Percentiles rank a stretch among this genome's conserved stretches.
Evolutionary conservation across 306 rosid genomes (phyloP).

Genomic region (Cucurbita maxima): DNA sequence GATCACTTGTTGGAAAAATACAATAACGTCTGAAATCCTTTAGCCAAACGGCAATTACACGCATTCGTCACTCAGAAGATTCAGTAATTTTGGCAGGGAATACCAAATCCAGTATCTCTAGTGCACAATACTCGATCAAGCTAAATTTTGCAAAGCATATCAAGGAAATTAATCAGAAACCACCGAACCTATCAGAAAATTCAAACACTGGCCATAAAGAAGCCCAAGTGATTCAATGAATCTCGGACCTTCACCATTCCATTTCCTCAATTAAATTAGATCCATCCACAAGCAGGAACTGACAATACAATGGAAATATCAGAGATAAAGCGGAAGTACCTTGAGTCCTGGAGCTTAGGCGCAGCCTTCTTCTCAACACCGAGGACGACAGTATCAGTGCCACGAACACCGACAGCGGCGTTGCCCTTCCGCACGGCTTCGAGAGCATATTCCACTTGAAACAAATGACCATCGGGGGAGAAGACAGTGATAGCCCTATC

Average conservation of each 20-base stretch:
- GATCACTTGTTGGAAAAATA: not conserved
- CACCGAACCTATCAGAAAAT: not conserved
- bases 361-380: constrained; percentile 97
- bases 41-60: not conserved
- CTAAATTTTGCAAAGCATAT: not conserved
- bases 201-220: not conserved
- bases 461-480: constrained; percentile 94
- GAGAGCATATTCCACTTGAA: constrained; percentile 93
- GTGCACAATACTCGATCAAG: not conserved
- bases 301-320: not conserved
- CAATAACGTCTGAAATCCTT: not conserved
- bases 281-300: not conserved
- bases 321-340: constrained; percentile 22
- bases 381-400: constrained; percentile 86
- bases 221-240: not conserved
- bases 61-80: not conserved
- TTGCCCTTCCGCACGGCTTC: constrained; percentile 98
- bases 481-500: constrained; percentile 95
- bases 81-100: not conserved
- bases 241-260: not conserved
- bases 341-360: constrained; percentile 86
- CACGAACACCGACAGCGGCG: constrained; percentile 99
- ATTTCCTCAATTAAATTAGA: not conserved
- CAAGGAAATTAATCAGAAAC: not conserved
- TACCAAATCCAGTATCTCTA: not conserved